Conservation (phyloP, 371 early-diverging fungal species). For the Chytridiales sp. region DNA sequence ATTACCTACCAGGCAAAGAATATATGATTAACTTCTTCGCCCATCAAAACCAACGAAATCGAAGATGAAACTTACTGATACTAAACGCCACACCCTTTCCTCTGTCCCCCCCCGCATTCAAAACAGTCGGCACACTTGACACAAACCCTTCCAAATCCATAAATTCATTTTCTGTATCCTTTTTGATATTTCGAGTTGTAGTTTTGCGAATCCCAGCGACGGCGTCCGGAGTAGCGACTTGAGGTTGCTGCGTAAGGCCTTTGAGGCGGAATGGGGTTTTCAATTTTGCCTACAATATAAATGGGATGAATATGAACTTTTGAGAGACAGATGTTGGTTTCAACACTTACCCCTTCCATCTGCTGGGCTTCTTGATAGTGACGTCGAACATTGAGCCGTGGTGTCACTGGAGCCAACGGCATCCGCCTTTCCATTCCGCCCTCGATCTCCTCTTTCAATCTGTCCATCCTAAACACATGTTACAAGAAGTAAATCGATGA, state of each 20-base stretch:
- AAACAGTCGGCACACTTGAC: no score
- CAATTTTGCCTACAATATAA: conserved; percentile 1
- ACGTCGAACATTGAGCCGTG: conserved; percentile 10
- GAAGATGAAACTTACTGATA: no score
- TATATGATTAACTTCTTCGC: no score
- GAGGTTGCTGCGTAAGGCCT: neutral
- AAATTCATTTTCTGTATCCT: no score
- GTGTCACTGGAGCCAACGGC: conserved; percentile 8
- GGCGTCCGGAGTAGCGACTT: conserved; percentile 13
- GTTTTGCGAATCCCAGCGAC: conserved; percentile 1
- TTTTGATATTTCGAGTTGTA: no score
- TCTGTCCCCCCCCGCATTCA: no score
- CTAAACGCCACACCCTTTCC: no score
- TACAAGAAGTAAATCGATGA: neutral
- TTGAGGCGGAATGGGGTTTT: conserved; percentile 5
- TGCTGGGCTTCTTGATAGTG: neutral
- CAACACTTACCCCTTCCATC: neutral
- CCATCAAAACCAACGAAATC: no score
- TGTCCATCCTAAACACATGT: neutral
- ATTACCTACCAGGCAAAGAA: no score
- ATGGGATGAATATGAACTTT: neutral
- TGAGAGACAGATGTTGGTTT: neutral
- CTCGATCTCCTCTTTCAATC: neutral
- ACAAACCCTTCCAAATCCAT: no score
- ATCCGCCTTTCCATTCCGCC: neutral